A percentile compares a stretch with the other conserved stretches of the same genome.
Conservation (phyloP, 768 basidiomycete genomes). For the Suillus subalutaceus region DNA sequence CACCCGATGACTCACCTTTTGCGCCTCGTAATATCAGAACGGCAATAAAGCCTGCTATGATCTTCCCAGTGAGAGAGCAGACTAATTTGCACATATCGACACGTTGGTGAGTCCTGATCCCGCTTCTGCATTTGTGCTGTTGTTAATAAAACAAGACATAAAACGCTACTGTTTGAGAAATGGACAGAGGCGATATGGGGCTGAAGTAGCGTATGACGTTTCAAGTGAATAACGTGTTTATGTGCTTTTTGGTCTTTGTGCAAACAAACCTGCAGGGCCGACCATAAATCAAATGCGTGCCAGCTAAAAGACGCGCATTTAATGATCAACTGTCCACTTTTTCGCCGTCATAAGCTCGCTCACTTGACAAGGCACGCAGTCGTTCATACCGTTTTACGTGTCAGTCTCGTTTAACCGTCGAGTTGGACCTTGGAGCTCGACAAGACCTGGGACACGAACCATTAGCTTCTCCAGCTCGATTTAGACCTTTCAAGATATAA, state of each 20-base stretch:
- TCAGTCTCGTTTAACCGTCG: neutral
- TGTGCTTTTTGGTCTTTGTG: neutral
- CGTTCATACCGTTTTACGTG: neutral
- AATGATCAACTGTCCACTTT: neutral
- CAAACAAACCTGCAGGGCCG: neutral
- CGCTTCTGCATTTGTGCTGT: neutral
- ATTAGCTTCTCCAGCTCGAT: neutral
- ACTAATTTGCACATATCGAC: neutral
- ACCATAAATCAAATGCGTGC: neutral
- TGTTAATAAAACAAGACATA: neutral
- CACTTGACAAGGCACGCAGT: neutral
- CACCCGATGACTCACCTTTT: neutral
- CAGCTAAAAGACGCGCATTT: neutral
- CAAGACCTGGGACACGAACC: neutral
- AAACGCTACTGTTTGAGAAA: neutral
- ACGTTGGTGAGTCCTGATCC: neutral
- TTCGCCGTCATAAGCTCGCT: neutral
- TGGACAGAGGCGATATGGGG: neutral
- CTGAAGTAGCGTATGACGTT: neutral
- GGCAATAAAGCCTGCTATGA: neutral
- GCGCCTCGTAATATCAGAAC: neutral
- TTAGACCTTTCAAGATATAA: neutral
- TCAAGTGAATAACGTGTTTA: neutral
- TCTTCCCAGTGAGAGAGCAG: neutral
- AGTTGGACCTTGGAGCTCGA: neutral